Evolutionary conservation across 1,284 basidiomycete species (phyloP).

Genomic region (Coniferiporia sulphurascens): DNA sequence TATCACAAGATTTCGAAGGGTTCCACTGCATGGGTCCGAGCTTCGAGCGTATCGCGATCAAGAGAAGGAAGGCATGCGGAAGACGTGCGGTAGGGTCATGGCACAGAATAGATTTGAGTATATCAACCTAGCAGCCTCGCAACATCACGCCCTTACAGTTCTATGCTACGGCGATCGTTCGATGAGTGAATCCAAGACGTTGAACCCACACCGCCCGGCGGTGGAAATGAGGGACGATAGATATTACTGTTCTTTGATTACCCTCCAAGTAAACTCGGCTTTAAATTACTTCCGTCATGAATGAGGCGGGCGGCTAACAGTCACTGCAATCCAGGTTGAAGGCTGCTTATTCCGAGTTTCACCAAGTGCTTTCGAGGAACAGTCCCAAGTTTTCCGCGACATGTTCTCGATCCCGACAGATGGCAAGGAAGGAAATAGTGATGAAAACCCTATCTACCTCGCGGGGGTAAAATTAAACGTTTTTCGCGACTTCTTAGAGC

Average conservation of each 20-base stretch:
- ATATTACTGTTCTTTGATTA: neutral
- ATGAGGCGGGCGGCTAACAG: neutral
- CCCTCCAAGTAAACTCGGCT: neutral
- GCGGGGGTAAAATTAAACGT: neutral
- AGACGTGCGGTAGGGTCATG: no score
- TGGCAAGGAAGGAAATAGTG: neutral
- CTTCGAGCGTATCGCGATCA: no score
- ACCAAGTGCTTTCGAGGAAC: slow-evolving; percentile 5
- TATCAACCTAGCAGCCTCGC: no score
- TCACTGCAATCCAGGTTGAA: slow-evolving; percentile 1
- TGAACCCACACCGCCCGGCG: no score
- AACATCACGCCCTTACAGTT: no score
- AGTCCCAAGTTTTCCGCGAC: slow-evolving; percentile 8
- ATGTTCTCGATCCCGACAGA: neutral
- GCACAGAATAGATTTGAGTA: no score
- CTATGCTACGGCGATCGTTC: no score
- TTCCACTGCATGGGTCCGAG: no score
- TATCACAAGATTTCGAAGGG: no score
- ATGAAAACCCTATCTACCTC: slow-evolving; percentile 5
- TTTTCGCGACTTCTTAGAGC: slow-evolving; percentile 2
- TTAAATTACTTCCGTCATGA: neutral
- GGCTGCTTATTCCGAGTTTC: slow-evolving; percentile 9
- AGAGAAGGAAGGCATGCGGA: no score
- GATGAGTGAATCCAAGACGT: no score
- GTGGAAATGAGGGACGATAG: neutral